Conservation (phyloP, 495 filamentous ascomycete species). For the Penicillium verhagenii region DNA sequence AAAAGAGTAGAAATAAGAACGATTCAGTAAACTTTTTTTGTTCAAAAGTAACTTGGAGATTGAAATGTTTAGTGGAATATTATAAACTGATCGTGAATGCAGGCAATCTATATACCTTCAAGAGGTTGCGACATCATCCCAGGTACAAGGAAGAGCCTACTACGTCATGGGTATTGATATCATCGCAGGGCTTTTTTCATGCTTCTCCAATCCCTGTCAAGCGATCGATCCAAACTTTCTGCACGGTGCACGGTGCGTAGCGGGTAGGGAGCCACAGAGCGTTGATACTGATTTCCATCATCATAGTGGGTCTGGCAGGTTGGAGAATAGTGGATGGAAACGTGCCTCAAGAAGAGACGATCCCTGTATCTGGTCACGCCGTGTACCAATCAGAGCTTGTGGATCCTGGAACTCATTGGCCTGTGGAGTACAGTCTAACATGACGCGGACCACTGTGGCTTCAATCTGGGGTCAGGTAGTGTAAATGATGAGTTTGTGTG, state of each 20-base stretch:
- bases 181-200: conserved; percentile 11
- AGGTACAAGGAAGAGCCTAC: conserved; percentile 12
- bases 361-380: conserved; percentile 6
- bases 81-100: background rate
- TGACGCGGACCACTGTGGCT: conserved; percentile 13
- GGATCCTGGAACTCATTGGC: conserved; percentile 7
- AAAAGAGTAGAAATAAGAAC: background rate
- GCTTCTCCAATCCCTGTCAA: conserved; percentile 7
- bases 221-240: conserved; percentile 18
- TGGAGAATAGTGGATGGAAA: conserved; percentile 2
- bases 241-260: conserved; percentile 17
- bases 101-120: conserved; percentile 14
- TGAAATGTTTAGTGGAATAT: conserved; percentile 2
- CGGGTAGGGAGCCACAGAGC: conserved; percentile 13
- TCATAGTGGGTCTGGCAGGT: conserved; percentile 16
- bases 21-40: background rate
- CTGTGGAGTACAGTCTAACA: conserved; percentile 15
- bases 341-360: conserved; percentile 7
- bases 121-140: background rate
- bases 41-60: background rate
- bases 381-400: conserved; percentile 13
- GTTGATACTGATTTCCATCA: conserved; percentile 10
- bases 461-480: background rate
- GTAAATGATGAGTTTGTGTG: background rate
- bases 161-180: conserved; percentile 30